Base-by-base conservation (phyloP, 2,329 filamentous ascomycete species). In the Cytospora leucostoma region DNA sequence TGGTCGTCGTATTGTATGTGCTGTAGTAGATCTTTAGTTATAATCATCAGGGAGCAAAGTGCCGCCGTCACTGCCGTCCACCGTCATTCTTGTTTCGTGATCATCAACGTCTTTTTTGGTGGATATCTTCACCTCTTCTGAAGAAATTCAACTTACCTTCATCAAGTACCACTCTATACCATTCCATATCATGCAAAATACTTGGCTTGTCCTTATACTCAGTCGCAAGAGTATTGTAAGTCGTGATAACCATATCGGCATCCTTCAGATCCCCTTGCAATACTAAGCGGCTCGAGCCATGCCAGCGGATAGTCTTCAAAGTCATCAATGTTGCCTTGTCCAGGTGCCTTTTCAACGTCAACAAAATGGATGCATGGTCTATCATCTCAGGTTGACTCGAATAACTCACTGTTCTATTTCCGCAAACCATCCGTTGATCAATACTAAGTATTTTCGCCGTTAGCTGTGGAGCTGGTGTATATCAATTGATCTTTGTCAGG, bases 1-100 rank as follows among this genome's bases (percentile, higher is more conserved):
- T 19, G 74, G 75, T 2, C 78, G 78, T n/a, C 82, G 79, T 32
- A 85, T 83, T 2, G 75, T 74, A 61, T 85, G 81, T 1, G 82
- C 82, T 82, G 62, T 19, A 32, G 10, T 17, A 15, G 32, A 19
- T 21, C 3, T 32, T 17, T 17, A 10, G 38, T 5, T 27, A 27
- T 27, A 27, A 27, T 27, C 27, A 27, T 27, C 27, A 27, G 27
- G 27, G 27, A 27, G 27, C 27, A 27, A 27, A 27, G 27, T 27
- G 2, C 27, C 27, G 27, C 4, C 27, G 27, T 27, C 27, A 3
- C 27, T 27, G 27, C 27, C 27, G 27, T 27, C 27, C 2, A 27
- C 27, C 27, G 27, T 27, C 27, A 27, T 27, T 27, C 27, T 27
- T 27, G 27, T 27, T 27, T 27, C 27, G 27, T 27, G 2, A 27